Evolutionary conservation across 257 asterid species (phyloP).

Genomic region (Plantago major): DNA sequence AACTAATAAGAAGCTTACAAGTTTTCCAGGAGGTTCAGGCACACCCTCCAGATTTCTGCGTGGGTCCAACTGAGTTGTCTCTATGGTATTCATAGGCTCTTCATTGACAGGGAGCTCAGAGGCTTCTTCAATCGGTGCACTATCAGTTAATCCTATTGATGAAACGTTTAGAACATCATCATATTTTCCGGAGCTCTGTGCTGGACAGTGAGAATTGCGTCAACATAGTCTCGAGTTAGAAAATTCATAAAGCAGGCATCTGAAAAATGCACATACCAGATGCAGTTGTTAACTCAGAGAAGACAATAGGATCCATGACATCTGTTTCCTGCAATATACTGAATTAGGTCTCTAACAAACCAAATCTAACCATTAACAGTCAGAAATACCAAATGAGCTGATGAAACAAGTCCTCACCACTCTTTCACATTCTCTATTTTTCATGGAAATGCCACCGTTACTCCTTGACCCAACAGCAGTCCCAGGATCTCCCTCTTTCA

Average conservation of each 20-base stretch:
- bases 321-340: conserved; percentile 44
- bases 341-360: conserved; percentile 18
- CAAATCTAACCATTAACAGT: not conserved
- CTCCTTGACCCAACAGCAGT: conserved; percentile 27
- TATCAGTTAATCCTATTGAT: conserved; percentile 33
- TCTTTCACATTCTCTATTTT: conserved; percentile 22
- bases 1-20: conserved; percentile 26
- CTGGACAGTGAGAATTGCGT: conserved; percentile 29
- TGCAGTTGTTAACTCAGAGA: conserved; percentile 32
- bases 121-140: conserved; percentile 30
- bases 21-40: conserved; percentile 47
- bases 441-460: conserved; percentile 24
- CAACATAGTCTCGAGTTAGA: not conserved
- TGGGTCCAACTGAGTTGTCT: too few species aligned
- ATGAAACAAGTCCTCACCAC: conserved; percentile 28
- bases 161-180: conserved; percentile 52
- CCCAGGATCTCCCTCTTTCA: conserved; percentile 33
- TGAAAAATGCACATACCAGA: conserved; percentile 38
- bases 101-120: conserved; percentile 40
- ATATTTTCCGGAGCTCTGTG: conserved; percentile 10
- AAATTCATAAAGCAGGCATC: conserved; percentile 4
- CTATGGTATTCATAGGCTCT: conserved; percentile 27
- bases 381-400: conserved; percentile 11
- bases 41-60: conserved; percentile 14
- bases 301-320: conserved; percentile 33